These are phyloP conservation scores for Candida coleopterorum DNA, from an alignment of 805 yeast species.

Conservation along the genomic window DNA sequence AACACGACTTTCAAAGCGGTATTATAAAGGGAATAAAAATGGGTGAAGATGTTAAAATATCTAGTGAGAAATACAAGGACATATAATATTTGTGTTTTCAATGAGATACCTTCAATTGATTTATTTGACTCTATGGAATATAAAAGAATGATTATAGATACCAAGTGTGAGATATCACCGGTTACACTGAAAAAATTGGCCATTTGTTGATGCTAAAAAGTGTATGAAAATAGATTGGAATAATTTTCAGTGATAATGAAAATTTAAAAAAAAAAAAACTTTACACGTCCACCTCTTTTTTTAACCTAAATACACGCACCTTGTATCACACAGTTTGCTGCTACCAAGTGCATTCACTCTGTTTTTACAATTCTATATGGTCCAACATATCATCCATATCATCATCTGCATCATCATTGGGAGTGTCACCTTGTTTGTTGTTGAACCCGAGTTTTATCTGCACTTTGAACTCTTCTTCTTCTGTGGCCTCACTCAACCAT, in stretches of 20 bases:
- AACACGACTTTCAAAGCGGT: slow-evolving; percentile 77
- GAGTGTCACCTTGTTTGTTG: background rate
- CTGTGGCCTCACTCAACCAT: slow-evolving; percentile 7
- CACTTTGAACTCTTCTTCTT: background rate
- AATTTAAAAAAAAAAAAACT: too few species aligned
- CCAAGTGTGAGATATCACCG: slow-evolving; percentile 82
- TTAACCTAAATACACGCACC: too few species aligned
- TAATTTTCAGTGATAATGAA: too few species aligned
- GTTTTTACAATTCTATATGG: slow-evolving; percentile 14
- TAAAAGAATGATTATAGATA: slow-evolving; percentile 71
- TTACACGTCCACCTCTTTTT: slow-evolving; percentile 3
- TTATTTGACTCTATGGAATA: slow-evolving; percentile 59
- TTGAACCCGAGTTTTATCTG: background rate
- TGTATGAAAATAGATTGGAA: too few species aligned
- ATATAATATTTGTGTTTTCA: slow-evolving; percentile 83
- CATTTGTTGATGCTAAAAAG: too few species aligned
- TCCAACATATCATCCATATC: slow-evolving; percentile 9
- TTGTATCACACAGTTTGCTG: background rate
- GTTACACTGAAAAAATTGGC: too few species aligned
- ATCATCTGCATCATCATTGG: slow-evolving; percentile 15
- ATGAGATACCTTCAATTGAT: slow-evolving; percentile 78
- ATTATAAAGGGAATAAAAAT: slow-evolving; percentile 67
- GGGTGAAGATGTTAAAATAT: slow-evolving; percentile 40
- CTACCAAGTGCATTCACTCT: slow-evolving; percentile 2
- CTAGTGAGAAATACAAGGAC: slow-evolving; percentile 37